Percentiles rank a stretch among this genome's conserved stretches.
These are phyloP conservation scores for Leptomonas pyrrhocoris DNA, from an alignment of 208 protist species.

Conservation along the genomic window DNA sequence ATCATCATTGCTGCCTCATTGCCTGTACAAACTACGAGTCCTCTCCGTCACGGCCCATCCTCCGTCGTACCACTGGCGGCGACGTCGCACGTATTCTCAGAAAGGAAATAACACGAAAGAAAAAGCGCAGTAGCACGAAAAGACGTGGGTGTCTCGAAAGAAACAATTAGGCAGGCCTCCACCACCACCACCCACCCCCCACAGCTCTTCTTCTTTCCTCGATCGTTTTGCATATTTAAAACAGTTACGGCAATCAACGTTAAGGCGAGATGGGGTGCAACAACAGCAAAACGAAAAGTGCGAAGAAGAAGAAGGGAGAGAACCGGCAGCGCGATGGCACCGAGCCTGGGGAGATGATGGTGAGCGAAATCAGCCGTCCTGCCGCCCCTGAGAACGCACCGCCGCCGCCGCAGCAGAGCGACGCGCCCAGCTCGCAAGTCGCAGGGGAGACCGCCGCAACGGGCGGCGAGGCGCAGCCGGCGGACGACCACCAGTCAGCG, in stretches of 20 bases:
- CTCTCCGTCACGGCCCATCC: no score
- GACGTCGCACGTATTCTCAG: no score
- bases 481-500: no score
- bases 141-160: no score
- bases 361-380: neutral
- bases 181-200: no score
- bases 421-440: constrained; percentile 9
- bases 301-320: constrained; percentile 2
- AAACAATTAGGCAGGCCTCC: no score
- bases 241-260: neutral
- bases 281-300: constrained; percentile 20
- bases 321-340: neutral
- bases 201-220: neutral
- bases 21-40: no score
- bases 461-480: neutral
- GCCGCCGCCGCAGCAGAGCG: neutral
- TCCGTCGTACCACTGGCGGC: no score
- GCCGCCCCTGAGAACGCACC: neutral
- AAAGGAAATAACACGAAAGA: no score
- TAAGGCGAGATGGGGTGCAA: constrained; percentile 30
- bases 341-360: neutral
- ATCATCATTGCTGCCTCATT: no score
- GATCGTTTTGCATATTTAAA: neutral
- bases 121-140: no score
- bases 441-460: neutral